Conservation (phyloP, 2,329 filamentous ascomycete genomes). For the Fusarium sp. region DNA sequence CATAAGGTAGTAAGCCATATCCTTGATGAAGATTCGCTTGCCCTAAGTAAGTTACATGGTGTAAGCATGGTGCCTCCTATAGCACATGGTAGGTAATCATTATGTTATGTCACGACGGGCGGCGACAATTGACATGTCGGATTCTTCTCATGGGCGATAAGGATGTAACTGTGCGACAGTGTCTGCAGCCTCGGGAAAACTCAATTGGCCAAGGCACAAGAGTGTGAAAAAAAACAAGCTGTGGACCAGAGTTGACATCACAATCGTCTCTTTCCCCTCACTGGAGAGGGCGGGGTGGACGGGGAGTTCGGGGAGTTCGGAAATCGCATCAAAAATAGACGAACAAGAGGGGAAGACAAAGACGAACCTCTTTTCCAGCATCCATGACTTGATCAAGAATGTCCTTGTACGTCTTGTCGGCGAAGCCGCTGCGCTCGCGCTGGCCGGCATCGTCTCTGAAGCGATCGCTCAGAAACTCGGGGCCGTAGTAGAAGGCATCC, state of each 20-base stretch:
- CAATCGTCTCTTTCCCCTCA: slow-evolving; percentile 22
- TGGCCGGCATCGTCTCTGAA: slow-evolving; percentile 78
- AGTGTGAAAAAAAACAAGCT: slow-evolving; percentile 1
- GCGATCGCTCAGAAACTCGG: slow-evolving; percentile 85
- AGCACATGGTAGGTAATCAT: too few species aligned
- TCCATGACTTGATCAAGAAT: slow-evolving; percentile 83
- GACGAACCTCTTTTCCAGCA: slow-evolving; percentile 80
- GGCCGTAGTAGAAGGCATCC: slow-evolving; percentile 96
- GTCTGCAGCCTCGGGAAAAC: slow-evolving; percentile 11
- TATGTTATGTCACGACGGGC: slow-evolving; percentile 2
- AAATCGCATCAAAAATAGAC: slow-evolving; percentile 26
- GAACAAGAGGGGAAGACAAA: slow-evolving; percentile 32
- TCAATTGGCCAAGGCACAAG: slow-evolving; percentile 6
- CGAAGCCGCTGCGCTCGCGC: slow-evolving; percentile 75
- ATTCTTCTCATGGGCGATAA: slow-evolving; percentile 8
- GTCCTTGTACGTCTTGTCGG: slow-evolving; percentile 79
- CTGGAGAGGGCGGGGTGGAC: slow-evolving; percentile 29
- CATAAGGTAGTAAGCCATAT: slow-evolving; percentile 94
- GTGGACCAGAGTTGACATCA: slow-evolving; percentile 21
- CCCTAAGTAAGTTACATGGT: slow-evolving; percentile 67
- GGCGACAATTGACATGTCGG: neutral
- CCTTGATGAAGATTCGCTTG: slow-evolving; percentile 97
- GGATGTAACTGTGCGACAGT: slow-evolving; percentile 18
- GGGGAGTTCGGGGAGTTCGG: slow-evolving; percentile 41
- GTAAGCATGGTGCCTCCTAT: too few species aligned